These are phyloP conservation scores for Turritis glabra DNA, from an alignment of 345 rosid species.

Conservation along the genomic window DNA sequence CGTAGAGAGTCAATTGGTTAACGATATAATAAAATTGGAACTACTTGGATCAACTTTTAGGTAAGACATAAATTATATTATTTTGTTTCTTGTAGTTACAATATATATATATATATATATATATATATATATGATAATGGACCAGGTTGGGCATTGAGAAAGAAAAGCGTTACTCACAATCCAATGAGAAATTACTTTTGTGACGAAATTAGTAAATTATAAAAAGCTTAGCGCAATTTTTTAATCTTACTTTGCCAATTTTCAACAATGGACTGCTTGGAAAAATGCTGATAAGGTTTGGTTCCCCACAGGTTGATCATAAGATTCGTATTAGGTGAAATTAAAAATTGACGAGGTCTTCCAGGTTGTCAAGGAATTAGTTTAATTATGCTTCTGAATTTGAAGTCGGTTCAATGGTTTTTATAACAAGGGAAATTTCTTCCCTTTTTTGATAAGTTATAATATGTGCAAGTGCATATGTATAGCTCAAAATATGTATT, in stretches of 20 bases:
- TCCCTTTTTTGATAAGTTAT: neutral
- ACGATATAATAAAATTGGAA: neutral
- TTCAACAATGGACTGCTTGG: conserved; percentile 34
- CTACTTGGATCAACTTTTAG: conserved; percentile 35
- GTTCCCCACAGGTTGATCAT: neutral
- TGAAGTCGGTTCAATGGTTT: neutral
- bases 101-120: neutral
- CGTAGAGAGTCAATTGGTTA: conserved; percentile 35
- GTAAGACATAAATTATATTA: conserved; percentile 8
- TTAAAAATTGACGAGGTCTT: conserved; percentile 16
- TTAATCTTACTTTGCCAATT: conserved; percentile 10
- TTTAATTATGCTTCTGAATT: neutral
- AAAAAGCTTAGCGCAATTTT: conserved; percentile 21
- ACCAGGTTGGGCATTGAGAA: conserved; percentile 12
- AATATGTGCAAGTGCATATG: conserved; percentile 2
- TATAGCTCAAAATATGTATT: neutral
- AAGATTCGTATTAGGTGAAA: conserved; percentile 25
- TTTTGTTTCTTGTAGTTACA: neutral
- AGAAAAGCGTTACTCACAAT: conserved; percentile 17
- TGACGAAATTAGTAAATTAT: conserved; percentile 11
- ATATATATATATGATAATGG: neutral
- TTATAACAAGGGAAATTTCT: neutral
- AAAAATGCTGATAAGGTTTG: neutral
- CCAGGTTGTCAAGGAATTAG: conserved; percentile 11
- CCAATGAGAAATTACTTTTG: conserved; percentile 27